Percentiles rank a stretch among this genome's conserved stretches.
phyloP scores from a whole-genome alignment of 495 filamentous ascomycete species.

The Lasiosphaeria ovina region DNA sequence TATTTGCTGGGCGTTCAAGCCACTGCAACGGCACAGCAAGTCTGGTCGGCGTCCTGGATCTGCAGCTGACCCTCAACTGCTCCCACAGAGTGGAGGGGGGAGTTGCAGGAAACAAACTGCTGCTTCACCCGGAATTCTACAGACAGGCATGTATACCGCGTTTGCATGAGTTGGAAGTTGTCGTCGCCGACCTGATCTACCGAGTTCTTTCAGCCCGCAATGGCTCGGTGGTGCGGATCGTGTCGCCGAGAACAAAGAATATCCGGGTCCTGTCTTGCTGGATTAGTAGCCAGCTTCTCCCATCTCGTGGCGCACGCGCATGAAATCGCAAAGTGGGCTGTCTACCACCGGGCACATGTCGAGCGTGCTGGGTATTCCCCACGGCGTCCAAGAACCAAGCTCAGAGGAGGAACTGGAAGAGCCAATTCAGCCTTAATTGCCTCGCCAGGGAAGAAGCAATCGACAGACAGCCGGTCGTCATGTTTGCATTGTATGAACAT shows the following conservation, averaged over 20 bases:
- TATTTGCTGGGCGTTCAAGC: not conserved
- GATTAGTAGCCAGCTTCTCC: not conserved
- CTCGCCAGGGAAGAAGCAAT: not conserved
- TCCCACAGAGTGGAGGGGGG: not conserved
- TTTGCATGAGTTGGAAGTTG: too few species aligned
- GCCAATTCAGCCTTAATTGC: constrained; percentile 12
- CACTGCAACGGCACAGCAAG: not conserved
- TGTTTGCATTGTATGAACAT: too few species aligned
- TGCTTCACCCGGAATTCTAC: too few species aligned
- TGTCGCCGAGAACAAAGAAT: too few species aligned
- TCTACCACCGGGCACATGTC: not conserved
- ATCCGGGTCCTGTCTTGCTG: not conserved
- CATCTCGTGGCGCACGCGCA: constrained; percentile 7
- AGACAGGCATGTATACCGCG: too few species aligned
- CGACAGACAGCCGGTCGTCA: not conserved
- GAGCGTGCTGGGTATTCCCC: not conserved
- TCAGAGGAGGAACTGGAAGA: not conserved
- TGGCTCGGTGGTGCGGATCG: too few species aligned
- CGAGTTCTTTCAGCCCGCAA: too few species aligned
- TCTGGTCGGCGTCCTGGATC: not conserved
- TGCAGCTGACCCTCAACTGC: not conserved
- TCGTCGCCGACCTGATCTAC: too few species aligned
- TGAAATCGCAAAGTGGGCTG: constrained; percentile 19
- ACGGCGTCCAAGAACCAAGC: constrained; percentile 12
- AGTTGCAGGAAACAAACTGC: not conserved